A percentile compares a stretch with the other conserved stretches of the same genome.
These are phyloP conservation scores for Populus hybrid DNA, from an alignment of 441 rosid species.

Conservation along the genomic window DNA sequence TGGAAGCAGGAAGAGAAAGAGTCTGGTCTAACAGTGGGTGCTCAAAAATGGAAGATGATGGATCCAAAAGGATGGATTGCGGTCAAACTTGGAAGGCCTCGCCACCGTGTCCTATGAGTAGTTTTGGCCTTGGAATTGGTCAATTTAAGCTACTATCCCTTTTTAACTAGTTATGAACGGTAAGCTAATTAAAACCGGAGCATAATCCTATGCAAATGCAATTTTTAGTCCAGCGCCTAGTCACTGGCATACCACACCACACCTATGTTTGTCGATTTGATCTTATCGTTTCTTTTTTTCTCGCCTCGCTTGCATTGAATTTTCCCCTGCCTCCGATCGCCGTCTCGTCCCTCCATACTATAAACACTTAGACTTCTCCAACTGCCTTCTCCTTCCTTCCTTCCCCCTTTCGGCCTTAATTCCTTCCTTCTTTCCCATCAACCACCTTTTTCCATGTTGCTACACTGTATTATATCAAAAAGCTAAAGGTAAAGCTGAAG, in stretches of 20 bases:
- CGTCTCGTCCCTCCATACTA: no score
- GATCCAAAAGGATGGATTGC: no score
- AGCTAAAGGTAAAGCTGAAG: not conserved
- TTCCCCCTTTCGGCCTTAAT: not conserved
- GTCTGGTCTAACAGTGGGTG: not conserved
- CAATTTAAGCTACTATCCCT: no score
- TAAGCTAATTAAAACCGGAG: not conserved
- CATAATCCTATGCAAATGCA: not conserved
- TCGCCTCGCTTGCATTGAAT: not conserved
- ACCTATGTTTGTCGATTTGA: not conserved
- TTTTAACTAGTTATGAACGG: no score
- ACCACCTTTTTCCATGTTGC: not conserved
- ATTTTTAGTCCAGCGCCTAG: no score
- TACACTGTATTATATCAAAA: not conserved
- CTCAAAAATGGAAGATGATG: not conserved
- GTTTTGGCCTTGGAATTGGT: not conserved
- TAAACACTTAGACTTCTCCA: no score
- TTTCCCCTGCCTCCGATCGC: no score
- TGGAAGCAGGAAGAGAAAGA: not conserved
- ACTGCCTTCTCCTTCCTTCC: no score
- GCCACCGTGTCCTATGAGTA: not conserved
- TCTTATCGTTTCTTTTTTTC: not conserved
- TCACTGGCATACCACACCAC: not conserved
- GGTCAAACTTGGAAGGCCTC: not conserved
- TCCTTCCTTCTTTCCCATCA: not conserved